Base-by-base conservation (phyloP, 768 basidiomycete species). In the Boletus reticulatus region DNA sequence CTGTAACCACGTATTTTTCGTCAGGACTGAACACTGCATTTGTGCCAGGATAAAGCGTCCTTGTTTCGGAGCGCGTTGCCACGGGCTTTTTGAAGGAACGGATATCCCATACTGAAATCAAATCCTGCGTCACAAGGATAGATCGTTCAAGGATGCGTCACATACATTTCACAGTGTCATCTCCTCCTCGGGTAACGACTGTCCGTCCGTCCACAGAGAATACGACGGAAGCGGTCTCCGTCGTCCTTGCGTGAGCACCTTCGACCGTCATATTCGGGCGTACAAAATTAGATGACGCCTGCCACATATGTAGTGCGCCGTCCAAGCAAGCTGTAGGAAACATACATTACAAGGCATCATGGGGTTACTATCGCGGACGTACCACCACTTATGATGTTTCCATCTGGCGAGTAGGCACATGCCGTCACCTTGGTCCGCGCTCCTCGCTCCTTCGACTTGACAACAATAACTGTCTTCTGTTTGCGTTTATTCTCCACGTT, bases 21-120 rank as follows among this genome's bases (percentile, higher is more conserved):
- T 97, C 93, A 0, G 97, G 97, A 61, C 94, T 97, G 73, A 96
- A 98, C 59, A 89, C 83, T 10, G 95, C 88, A 71, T 98, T 98
- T 39, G 95, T 96, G 60, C 89, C 84, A 16, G 93, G 89, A 73
- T 99, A 98, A 52, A 94, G 73, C 16, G 92, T 92, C 44, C 82
- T 78, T 27, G 92, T 73, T 46, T 78, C 82, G 29, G 79, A 68
- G 53, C 81, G 84, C n/a, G 79, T 80, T 4, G 81, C 84, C 31
- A 98, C 67, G 2, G 97, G 94, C 71, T 90, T 93, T 72, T 91
- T 94, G 79, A 98, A 92, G 12, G 88, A 80, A 53, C 92, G 85
- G 27, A 93, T 73, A 70, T 98, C 96, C 97, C 97, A 99, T 43
- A 98, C 96, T 98, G 60, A 38, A 54, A 52, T 37, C 59, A 37